Evolutionary conservation across 2,329 filamentous ascomycete genomes (phyloP).

Genomic region (Alternaria triticimaculans): DNA sequence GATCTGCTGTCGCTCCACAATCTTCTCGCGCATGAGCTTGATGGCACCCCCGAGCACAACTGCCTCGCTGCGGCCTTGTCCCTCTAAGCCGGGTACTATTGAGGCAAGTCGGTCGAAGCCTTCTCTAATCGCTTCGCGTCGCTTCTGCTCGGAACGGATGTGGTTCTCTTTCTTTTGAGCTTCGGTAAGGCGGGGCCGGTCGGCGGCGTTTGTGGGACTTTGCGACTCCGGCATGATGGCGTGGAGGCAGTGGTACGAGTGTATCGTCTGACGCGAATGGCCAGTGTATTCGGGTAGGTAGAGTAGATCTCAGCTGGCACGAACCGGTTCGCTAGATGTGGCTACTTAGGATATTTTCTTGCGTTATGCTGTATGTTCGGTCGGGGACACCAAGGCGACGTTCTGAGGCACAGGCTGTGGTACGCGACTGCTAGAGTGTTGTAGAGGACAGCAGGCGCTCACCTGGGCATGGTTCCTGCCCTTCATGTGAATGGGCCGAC

Average conservation of each 20-base stretch:
- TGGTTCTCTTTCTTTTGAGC: slow-evolving; percentile 77
- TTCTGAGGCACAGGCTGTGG: not conserved
- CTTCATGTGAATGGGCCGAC: slow-evolving; percentile 11
- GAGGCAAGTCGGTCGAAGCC: slow-evolving; percentile 83
- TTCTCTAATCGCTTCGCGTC: slow-evolving; percentile 76
- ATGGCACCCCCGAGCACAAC: slow-evolving; percentile 71
- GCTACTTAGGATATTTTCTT: not conserved
- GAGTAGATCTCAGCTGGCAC: not conserved
- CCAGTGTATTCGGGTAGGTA: not conserved
- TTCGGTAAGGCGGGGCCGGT: slow-evolving; percentile 71
- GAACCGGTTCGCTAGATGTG: not conserved
- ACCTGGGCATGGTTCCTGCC: not conserved
- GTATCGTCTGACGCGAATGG: not conserved
- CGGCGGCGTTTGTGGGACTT: slow-evolving; percentile 44
- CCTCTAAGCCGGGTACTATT: slow-evolving; percentile 80
- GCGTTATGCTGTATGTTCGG: not conserved
- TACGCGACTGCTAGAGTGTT: not conserved
- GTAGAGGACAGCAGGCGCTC: not conserved
- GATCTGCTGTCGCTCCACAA: slow-evolving; percentile 45
- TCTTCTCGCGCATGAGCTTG: slow-evolving; percentile 52
- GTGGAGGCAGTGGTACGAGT: not conserved
- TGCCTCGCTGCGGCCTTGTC: slow-evolving; percentile 84
- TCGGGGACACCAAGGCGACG: not conserved
- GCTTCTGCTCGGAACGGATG: slow-evolving; percentile 72
- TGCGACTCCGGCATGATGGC: slow-evolving; percentile 33